Conservation (phyloP, 1,284 basidiomycete species). For the Cutaneotrichosporon sp. region DNA sequence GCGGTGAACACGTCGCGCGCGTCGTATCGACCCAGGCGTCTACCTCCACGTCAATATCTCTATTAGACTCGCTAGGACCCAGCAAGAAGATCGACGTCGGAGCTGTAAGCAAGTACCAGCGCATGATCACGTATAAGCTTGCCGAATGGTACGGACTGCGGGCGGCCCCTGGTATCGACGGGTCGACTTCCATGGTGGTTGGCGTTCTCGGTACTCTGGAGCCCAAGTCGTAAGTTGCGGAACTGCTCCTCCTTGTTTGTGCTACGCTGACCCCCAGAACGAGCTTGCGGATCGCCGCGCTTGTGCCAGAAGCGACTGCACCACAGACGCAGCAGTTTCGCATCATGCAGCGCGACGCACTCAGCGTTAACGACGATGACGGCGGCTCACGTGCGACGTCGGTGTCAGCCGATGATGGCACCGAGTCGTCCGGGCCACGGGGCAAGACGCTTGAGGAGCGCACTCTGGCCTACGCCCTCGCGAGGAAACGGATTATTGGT, state of each 20-base stretch:
- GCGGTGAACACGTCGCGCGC: slow-evolving; percentile 16
- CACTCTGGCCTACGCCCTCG: slow-evolving; percentile 37
- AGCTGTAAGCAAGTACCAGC: slow-evolving; percentile 37
- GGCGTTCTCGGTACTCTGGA: slow-evolving; percentile 32
- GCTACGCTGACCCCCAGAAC: slow-evolving; percentile 21
- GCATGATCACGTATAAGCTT: slow-evolving; percentile 45
- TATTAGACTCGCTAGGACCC: slow-evolving; percentile 20
- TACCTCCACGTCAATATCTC: slow-evolving; percentile 8
- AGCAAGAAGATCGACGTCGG: slow-evolving; percentile 23
- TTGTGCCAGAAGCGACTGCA: slow-evolving; percentile 17
- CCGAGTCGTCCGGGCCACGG: slow-evolving; percentile 11
- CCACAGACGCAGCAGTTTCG: slow-evolving; percentile 32
- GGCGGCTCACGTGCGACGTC: slow-evolving; percentile 18
- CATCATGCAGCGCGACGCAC: slow-evolving; percentile 38
- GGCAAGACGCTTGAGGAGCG: slow-evolving; percentile 42
- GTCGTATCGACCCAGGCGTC: slow-evolving; percentile 5
- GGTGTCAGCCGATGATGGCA: slow-evolving; percentile 17
- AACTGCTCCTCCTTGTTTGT: too few species aligned
- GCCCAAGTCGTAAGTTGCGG: slow-evolving; percentile 26
- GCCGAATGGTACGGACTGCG: slow-evolving; percentile 46
- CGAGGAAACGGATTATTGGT: slow-evolving; percentile 40
- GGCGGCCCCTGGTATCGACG: slow-evolving; percentile 21
- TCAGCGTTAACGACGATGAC: slow-evolving; percentile 14
- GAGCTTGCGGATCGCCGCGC: slow-evolving; percentile 12
- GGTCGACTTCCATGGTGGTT: slow-evolving; percentile 26